These are phyloP conservation scores for Epichloe gansuensis DNA, from an alignment of 2,329 filamentous ascomycete species.

Conservation along the genomic window DNA sequence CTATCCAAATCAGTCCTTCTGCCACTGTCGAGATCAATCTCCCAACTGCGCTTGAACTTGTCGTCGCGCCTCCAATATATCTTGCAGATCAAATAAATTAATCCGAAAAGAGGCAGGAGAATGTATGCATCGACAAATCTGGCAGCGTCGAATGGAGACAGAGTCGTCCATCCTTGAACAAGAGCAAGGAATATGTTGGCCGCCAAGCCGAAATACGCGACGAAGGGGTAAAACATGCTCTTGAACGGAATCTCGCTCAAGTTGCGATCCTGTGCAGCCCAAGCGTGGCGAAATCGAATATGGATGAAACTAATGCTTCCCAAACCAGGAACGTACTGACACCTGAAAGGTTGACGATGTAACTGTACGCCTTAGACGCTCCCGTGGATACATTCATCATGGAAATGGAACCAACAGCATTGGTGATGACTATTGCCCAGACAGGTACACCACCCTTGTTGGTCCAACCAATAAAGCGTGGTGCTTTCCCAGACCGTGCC, in stretches of 20 bases:
- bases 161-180: constrained; percentile 48
- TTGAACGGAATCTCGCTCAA: constrained; percentile 43
- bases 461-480: constrained; percentile 55
- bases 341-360: constrained; percentile 59
- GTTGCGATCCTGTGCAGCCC: constrained; percentile 44
- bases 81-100: constrained; percentile 47
- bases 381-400: constrained; percentile 64
- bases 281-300: constrained; percentile 57
- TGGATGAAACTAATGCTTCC: constrained; percentile 58
- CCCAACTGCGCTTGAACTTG: constrained; percentile 33
- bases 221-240: constrained; percentile 42
- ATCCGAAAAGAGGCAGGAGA: constrained; percentile 43
- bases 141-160: constrained; percentile 44
- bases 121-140: constrained; percentile 55
- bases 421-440: constrained; percentile 54
- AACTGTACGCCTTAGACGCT: constrained; percentile 50
- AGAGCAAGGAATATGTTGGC: constrained; percentile 48
- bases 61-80: constrained; percentile 38
- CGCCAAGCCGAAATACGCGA: constrained; percentile 45
- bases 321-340: constrained; percentile 63
- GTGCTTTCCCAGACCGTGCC: constrained; percentile 62
- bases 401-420: constrained; percentile 57
- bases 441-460: constrained; percentile 50
- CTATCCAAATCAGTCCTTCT: constrained; percentile 43
- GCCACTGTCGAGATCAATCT: constrained; percentile 46